Conservation (phyloP, 1,284 basidiomycete genomes). For the Hypsizygus ulmarius region DNA sequence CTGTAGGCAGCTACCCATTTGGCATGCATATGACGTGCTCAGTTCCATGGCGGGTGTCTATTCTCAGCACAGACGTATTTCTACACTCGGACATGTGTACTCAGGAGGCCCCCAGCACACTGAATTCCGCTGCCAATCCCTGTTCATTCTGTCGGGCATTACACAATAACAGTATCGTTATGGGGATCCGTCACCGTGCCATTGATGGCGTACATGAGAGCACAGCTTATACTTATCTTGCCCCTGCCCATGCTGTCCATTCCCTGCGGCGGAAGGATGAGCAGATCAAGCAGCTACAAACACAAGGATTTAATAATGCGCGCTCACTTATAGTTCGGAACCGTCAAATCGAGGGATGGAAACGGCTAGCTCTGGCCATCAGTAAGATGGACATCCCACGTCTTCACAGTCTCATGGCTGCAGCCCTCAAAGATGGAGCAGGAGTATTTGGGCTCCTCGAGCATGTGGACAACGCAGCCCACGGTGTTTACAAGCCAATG, state of each 20-base stretch:
- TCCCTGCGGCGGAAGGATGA: slow-evolving; percentile 8
- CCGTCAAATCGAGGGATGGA: not conserved
- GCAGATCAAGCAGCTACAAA: not conserved
- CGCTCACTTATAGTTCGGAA: not conserved
- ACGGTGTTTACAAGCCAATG: not conserved
- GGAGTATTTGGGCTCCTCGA: not conserved
- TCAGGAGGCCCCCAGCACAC: not conserved
- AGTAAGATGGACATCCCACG: not conserved
- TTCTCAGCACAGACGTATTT: not conserved
- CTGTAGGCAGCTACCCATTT: too few species aligned
- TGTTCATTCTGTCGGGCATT: slow-evolving; percentile 2
- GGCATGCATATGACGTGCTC: not conserved
- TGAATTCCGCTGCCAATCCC: too few species aligned
- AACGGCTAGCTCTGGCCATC: not conserved
- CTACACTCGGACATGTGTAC: not conserved
- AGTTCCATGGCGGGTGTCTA: not conserved
- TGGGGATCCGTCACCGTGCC: slow-evolving; percentile 12
- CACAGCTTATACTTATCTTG: slow-evolving; percentile 11
- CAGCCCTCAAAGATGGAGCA: not conserved
- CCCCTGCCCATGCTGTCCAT: slow-evolving; percentile 2
- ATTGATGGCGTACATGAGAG: slow-evolving; percentile 11
- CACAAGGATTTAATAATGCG: not conserved
- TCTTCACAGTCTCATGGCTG: not conserved
- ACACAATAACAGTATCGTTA: slow-evolving; percentile 9
- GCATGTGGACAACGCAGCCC: not conserved